Base-by-base conservation (phyloP, 768 basidiomycete species). In the Agrocybe chaxingu region DNA sequence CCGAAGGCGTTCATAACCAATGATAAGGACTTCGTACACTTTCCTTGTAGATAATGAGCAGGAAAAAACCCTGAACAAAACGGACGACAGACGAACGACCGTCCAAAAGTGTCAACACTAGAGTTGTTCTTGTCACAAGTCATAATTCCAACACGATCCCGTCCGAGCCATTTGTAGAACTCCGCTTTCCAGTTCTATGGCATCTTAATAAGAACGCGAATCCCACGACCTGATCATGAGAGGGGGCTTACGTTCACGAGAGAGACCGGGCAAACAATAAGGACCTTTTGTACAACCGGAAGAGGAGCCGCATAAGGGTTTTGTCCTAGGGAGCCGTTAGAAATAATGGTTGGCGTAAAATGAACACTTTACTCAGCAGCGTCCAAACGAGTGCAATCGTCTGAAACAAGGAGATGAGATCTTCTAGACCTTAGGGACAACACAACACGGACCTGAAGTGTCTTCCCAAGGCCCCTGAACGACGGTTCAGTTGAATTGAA, bases 331-430 rank as follows among this genome's bases (percentile, higher is more conserved):
- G 11, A 51, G 38, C 19, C 45, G 42, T 36, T 12, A 44, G 31
- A 43, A 33, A 33, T 24, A 8, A 40, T 29, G 10, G 35, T 19
- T 6, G 13, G 42, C 37, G 34, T 44, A 24, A 18, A 33, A 30
- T 40, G 19, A 31, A 42, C 1, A 18, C 69, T 85, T 60, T 62
- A 94, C 94, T 90, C 13, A 99, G 77, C 8, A 99, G 71, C 0
- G 93, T 98, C 88, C 92, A 94, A 7, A 98, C 73, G 10, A 99
- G 77, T n/a, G 85, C 75, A 48, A 99, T 95, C 0, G 95, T 95
- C 84, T 94, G 24, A 8, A 32, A 37, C 29, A 13, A 6, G 18
- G 13, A 39, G 65, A 47, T 4, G 42, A 50, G 10, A 34, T 30
- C n/a, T 37, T 32, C 36, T 33, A 18, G 5, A 45, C 8, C 4